A percentile compares a stretch with the other conserved stretches of the same genome.
These are phyloP conservation scores for Parastagonospora nodorum DNA, from an alignment of 2,329 filamentous ascomycete species.

Conservation along the genomic window DNA sequence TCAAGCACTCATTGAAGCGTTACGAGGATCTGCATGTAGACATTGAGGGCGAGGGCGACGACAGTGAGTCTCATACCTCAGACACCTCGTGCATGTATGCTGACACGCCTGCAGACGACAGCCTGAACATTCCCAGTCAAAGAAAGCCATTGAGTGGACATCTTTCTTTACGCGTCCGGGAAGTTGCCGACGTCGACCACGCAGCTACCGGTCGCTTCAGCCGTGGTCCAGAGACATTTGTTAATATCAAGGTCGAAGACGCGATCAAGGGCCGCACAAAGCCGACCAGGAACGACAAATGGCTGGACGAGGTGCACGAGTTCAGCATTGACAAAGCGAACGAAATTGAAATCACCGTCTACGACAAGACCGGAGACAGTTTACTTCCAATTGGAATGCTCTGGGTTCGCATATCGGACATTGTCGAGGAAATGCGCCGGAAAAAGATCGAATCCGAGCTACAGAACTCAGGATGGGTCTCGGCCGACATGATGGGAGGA, in stretches of 20 bases:
- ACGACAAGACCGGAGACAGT: conserved; percentile 89
- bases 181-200: conserved; percentile 94
- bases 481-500: conserved; percentile 89
- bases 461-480: conserved; percentile 94
- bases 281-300: conserved; percentile 82
- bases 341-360: conserved; percentile 96
- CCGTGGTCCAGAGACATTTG: conserved; percentile 90
- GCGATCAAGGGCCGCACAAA: conserved; percentile 86
- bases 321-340: conserved; percentile 98
- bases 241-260: conserved; percentile 97
- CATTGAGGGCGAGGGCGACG: conserved; percentile 77
- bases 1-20: conserved; percentile 94
- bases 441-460: conserved; percentile 98
- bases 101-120: conserved; percentile 73
- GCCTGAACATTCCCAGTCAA: conserved; percentile 91
- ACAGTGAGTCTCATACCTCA: conserved; percentile 65
- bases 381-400: conserved; percentile 91
- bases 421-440: conserved; percentile 94
- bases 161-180: conserved; percentile 82
- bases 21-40: conserved; percentile 98
- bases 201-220: conserved; percentile 81
- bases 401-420: conserved; percentile 96
- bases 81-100: conserved; percentile 4
- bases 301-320: conserved; percentile 88
- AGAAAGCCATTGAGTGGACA: conserved; percentile 95